phyloP scores from a whole-genome alignment of 768 basidiomycete species.

The Termitomyces sp. region DNA sequence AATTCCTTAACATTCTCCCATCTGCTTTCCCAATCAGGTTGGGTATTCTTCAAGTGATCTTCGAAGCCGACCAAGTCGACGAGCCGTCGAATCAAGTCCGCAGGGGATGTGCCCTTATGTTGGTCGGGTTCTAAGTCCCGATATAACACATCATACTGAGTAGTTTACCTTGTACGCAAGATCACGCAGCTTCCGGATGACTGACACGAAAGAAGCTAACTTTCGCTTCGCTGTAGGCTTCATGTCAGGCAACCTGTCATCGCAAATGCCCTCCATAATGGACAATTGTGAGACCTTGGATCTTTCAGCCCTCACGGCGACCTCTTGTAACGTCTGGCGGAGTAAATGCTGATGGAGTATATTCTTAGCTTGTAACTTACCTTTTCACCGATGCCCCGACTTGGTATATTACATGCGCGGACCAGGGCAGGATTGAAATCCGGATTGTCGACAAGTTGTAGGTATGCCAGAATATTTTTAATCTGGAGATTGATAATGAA shows the following conservation, averaged over 20 bases:
- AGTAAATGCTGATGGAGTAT: background rate
- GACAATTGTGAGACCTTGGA: constrained; percentile 50
- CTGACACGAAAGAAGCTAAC: constrained; percentile 51
- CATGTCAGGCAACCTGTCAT: constrained; percentile 54
- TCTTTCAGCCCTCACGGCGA: constrained; percentile 46
- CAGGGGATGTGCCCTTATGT: constrained; percentile 51
- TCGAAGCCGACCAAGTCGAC: constrained; percentile 59
- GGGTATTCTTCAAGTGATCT: constrained; percentile 61
- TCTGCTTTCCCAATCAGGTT: constrained; percentile 68
- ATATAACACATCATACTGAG: background rate
- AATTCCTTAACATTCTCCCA: constrained; percentile 89
- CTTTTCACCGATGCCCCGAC: constrained; percentile 74
- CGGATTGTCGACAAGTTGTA: constrained; percentile 79
- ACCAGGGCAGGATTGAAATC: constrained; percentile 61
- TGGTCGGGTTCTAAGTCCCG: background rate
- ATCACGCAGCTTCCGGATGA: constrained; percentile 45
- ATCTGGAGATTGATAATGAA: constrained; percentile 36
- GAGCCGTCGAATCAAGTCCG: constrained; percentile 55
- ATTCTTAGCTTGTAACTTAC: constrained; percentile 25
- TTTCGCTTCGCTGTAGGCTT: constrained; percentile 66
- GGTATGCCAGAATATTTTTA: constrained; percentile 77
- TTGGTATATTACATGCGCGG: constrained; percentile 68
- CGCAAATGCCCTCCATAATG: constrained; percentile 59
- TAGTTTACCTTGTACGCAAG: constrained; percentile 41
- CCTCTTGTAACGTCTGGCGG: constrained; percentile 53